These are phyloP conservation scores for Chytriomyces sp. DNA, from an alignment of 192 early-diverging fungal genomes.

Conservation along the genomic window DNA sequence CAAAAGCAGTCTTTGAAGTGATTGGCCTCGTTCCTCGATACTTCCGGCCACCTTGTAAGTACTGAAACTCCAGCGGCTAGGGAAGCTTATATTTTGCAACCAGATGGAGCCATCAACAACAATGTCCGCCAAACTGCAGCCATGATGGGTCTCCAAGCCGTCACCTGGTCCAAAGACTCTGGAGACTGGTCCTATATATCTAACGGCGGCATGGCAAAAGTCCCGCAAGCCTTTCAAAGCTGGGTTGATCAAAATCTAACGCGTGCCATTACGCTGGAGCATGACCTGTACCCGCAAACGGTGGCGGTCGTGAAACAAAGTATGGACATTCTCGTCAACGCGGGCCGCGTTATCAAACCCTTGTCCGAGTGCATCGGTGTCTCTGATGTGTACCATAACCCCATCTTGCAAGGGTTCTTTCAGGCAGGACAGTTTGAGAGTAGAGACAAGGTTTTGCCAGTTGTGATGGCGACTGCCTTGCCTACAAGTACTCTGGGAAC, in stretches of 20 bases:
- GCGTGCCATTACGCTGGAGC: background rate
- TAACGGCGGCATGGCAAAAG: background rate
- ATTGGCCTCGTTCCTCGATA: conserved; percentile 39
- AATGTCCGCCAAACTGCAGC: background rate
- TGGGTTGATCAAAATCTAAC: background rate
- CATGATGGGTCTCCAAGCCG: background rate
- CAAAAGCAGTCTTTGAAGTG: conserved; percentile 33
- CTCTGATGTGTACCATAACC: background rate
- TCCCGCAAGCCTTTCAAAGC: background rate
- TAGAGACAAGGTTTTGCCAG: background rate
- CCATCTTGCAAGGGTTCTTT: background rate
- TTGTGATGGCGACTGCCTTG: too few relatives aligned
- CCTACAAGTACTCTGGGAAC: too few relatives aligned
- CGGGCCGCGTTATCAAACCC: background rate
- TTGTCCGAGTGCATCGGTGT: background rate
- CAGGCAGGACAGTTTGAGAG: background rate
- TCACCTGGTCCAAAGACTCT: background rate
- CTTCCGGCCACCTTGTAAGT: conserved; percentile 41
- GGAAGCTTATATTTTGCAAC: background rate
- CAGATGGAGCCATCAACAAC: background rate
- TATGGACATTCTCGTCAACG: background rate
- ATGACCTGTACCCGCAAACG: background rate
- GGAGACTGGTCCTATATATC: background rate
- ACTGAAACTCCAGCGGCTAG: background rate
- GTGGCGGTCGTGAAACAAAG: background rate